These are phyloP conservation scores for Excoecaria agallocha DNA, from an alignment of 345 rosid species.

Conservation along the genomic window DNA sequence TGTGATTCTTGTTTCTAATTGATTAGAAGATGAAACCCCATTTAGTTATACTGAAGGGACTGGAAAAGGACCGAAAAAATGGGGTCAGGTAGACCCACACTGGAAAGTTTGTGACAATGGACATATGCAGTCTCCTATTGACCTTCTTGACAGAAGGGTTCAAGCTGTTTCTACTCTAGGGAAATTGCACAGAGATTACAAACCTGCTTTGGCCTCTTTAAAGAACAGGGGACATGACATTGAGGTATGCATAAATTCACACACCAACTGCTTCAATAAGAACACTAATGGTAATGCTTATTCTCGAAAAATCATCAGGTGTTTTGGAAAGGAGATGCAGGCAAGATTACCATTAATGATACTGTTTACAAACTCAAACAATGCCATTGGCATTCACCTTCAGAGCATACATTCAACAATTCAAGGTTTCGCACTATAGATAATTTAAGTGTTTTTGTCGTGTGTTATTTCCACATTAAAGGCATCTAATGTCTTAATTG, in stretches of 20 bases:
- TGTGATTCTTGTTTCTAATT: neutral
- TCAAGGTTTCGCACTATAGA: constrained; percentile 21
- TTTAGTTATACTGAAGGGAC: constrained; percentile 22
- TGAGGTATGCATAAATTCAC: constrained; percentile 27
- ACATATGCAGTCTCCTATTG: constrained; percentile 74
- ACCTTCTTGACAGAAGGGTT: constrained; percentile 49
- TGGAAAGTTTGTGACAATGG: constrained; percentile 63
- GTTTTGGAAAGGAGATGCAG: constrained; percentile 66
- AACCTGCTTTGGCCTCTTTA: constrained; percentile 53
- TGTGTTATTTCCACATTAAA: no score
- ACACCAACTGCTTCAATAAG: neutral
- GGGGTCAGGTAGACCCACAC: constrained; percentile 60
- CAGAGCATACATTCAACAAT: constrained; percentile 56
- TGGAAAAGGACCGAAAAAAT: constrained; percentile 48
- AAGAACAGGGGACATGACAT: constrained; percentile 69
- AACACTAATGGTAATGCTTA: no score
- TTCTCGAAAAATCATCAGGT: constrained; percentile 33
- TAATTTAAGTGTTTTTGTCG: no score
- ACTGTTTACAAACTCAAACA: constrained; percentile 40
- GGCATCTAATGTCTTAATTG: neutral
- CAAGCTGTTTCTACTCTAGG: constrained; percentile 29
- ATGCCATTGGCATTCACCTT: constrained; percentile 62
- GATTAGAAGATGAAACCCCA: constrained; percentile 41
- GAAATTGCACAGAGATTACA: constrained; percentile 42
- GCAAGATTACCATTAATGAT: constrained; percentile 40